A percentile compares a stretch with the other conserved stretches of the same genome.
phyloP scores from a whole-genome alignment of 192 early-diverging fungal species.

The Backusella circina region DNA sequence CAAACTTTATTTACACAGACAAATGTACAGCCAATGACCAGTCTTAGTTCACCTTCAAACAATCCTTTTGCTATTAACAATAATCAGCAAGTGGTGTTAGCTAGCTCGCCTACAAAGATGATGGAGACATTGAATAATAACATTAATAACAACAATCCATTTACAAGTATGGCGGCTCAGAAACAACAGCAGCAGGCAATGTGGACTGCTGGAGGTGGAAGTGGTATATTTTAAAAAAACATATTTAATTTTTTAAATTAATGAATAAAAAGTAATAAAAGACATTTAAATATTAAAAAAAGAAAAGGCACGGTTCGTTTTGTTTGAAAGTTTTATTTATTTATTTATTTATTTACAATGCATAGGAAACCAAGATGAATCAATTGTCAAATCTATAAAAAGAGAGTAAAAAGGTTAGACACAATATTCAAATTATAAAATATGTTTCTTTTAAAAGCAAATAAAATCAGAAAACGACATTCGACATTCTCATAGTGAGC shows the following conservation, averaged over 20 bases:
- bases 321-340: background rate
- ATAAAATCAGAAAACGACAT: constrained; percentile 13
- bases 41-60: background rate
- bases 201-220: background rate
- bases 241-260: background rate
- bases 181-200: background rate
- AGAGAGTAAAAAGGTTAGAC: background rate
- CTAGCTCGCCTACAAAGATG: background rate
- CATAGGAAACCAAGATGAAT: background rate
- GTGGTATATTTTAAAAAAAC: background rate
- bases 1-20: background rate
- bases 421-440: background rate
- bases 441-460: background rate
- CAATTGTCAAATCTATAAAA: background rate
- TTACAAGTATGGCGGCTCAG: background rate
- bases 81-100: background rate
- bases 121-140: background rate
- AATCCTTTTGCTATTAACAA: background rate
- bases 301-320: too few species aligned
- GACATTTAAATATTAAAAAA: background rate
- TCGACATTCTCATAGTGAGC: constrained; percentile 30
- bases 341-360: background rate
- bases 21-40: background rate
- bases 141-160: background rate
- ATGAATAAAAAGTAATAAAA: background rate